Conservation (phyloP, 2,329 filamentous ascomycete species). For the Trichoderma citrinoviride region DNA sequence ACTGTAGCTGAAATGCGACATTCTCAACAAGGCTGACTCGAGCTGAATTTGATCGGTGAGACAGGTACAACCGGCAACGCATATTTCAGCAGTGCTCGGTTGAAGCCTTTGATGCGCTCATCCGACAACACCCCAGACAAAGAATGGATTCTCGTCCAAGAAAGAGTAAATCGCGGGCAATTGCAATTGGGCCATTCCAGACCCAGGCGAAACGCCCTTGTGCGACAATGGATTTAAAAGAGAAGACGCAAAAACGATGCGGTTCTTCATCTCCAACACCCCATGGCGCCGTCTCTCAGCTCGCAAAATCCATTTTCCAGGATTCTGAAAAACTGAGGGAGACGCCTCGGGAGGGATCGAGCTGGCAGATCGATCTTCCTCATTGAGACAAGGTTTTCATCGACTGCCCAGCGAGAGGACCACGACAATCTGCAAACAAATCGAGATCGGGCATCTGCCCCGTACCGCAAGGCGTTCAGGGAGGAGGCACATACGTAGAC, state of each 20-base stretch:
- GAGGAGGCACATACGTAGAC: constrained; percentile 54
- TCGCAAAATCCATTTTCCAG: constrained; percentile 38
- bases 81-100: constrained; percentile 18
- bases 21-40: constrained; percentile 89
- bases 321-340: constrained; percentile 55
- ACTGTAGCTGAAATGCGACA: constrained; percentile 88
- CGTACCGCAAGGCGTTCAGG: constrained; percentile 38
- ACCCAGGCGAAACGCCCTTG: constrained; percentile 30
- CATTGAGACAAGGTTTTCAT: constrained; percentile 26
- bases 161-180: constrained; percentile 38
- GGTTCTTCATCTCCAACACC: constrained; percentile 77
- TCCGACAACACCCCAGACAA: constrained; percentile 70
- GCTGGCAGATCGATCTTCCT: constrained; percentile 57
- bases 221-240: constrained; percentile 72
- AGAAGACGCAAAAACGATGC: constrained; percentile 50
- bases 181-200: constrained; percentile 29
- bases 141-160: constrained; percentile 37
- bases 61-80: constrained; percentile 25
- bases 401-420: constrained; percentile 73
- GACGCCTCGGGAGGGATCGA: constrained; percentile 68
- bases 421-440: constrained; percentile 68
- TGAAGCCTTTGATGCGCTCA: constrained; percentile 49
- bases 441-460: constrained; percentile 49
- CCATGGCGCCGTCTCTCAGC: constrained; percentile 59
- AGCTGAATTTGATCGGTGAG: constrained; percentile 81